A percentile compares a stretch with the other conserved stretches of the same genome.
Conservation (phyloP, 805 yeast genomes). For the Saccharomycopsis sp. region DNA sequence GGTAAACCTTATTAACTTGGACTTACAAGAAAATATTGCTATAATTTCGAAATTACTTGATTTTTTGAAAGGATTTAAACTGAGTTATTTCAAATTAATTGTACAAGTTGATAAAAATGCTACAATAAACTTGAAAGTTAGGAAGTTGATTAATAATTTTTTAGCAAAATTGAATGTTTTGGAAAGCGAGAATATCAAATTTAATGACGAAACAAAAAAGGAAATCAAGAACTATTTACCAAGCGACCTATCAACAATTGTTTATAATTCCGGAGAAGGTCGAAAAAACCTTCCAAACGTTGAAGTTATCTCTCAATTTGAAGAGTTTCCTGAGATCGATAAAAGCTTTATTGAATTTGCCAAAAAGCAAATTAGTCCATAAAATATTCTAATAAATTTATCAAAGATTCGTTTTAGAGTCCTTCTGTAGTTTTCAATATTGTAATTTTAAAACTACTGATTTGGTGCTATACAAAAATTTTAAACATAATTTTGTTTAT, state of each 20-base stretch:
- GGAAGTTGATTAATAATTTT: conserved; percentile 9
- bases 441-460: no score
- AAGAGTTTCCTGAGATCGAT: conserved; percentile 13
- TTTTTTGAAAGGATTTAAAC: conserved; percentile 13
- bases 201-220: not conserved
- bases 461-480: no score
- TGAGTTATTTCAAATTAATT: conserved; percentile 11
- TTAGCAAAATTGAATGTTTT: conserved; percentile 7
- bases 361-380: conserved; percentile 1
- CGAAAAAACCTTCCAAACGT: conserved; percentile 6
- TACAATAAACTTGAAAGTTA: conserved; percentile 5
- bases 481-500: no score
- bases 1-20: conserved; percentile 3
- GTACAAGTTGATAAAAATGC: conserved; percentile 8
- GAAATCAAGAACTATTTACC: conserved; percentile 11
- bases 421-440: no score
- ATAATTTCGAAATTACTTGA: conserved; percentile 3
- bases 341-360: conserved; percentile 11
- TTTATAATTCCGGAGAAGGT: not conserved
- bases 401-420: no score
- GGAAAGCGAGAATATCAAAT: conserved; percentile 3
- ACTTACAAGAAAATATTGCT: conserved; percentile 5
- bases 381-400: no score
- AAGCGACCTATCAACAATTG: conserved; percentile 3
- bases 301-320: conserved; percentile 11